Conservation (phyloP, 2,329 filamentous ascomycete genomes). For the Xylariales sp. region DNA sequence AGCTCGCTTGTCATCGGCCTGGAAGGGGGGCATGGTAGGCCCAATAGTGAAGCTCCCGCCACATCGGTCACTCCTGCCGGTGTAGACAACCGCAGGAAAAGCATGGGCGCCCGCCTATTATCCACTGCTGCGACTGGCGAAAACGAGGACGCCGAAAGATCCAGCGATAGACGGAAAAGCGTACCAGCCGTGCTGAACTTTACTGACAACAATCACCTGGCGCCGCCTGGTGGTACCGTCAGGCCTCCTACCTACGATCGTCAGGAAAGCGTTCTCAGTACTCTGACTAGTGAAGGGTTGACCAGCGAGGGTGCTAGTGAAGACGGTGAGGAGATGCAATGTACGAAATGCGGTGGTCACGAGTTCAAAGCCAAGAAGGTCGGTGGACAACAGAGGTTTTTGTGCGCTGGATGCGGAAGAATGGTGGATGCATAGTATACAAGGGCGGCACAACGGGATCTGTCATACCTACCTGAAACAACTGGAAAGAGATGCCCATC, state of each 20-base stretch:
- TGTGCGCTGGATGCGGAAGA: slow-evolving; percentile 54
- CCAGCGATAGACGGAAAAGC: slow-evolving; percentile 19
- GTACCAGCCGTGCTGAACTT: slow-evolving; percentile 8
- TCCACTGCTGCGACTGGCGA: neutral
- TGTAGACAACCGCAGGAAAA: slow-evolving; percentile 16
- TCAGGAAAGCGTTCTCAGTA: slow-evolving; percentile 1
- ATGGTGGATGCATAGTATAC: slow-evolving; percentile 16
- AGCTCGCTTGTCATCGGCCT: slow-evolving; percentile 3
- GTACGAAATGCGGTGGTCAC: slow-evolving; percentile 53
- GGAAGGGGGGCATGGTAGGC: slow-evolving; percentile 4
- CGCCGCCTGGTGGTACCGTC: slow-evolving; percentile 3
- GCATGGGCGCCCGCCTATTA: slow-evolving; percentile 10
- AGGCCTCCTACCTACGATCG: slow-evolving; percentile 2
- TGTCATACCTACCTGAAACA: too few species aligned
- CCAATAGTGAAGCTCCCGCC: slow-evolving; percentile 1
- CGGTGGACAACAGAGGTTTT: slow-evolving; percentile 48
- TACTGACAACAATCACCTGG: neutral
- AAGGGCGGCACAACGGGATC: too few species aligned
- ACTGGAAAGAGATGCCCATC: too few species aligned
- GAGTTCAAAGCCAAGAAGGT: slow-evolving; percentile 59
- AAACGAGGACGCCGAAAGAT: slow-evolving; percentile 8
- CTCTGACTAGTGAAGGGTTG: slow-evolving; percentile 9
- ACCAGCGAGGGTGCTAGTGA: slow-evolving; percentile 33
- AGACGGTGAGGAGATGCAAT: slow-evolving; percentile 44
- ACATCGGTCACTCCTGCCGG: slow-evolving; percentile 9